Evolutionary conservation across 2,329 filamentous ascomycete species (phyloP), one percentile per base, ranked within the genome.

Genomic region (Elsinoe perseae): DNA sequence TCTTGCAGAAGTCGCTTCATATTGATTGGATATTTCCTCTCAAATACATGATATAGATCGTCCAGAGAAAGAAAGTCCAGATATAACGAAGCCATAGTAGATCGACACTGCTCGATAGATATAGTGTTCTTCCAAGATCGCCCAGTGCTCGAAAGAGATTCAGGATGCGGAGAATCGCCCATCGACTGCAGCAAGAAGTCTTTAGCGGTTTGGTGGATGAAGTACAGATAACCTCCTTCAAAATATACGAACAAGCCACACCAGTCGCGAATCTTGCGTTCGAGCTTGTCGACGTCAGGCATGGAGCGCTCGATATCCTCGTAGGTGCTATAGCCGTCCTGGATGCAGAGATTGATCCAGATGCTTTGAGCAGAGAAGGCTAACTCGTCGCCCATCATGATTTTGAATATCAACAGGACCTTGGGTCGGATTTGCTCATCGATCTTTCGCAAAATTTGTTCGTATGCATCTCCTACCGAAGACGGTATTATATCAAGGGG

Each of bases 211-310:
- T 55, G 53, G 25, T 55, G 53, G 20, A 55, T 16, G 2, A 55
- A 34, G 38, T 55, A 55, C 18, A 30, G 25, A 10, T 44, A 16
- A 8, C 9, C 28, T 9, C 44, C 32, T 5, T 55, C 40, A 18
- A 55, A 42, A 25, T 44, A 55, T 1, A 55, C 25, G 9, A 55
- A 55, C 36, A 55, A 18, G 4, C 53, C 53, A 21, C 36, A 40
- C n/a, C n/a, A 6, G 7, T 20, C 21, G 8, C 53, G 20, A 20
- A 38, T 23, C 8, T 21, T 43, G 14, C 18, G 16, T n/a, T 18
- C 80, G 4, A 27, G 21, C 3, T 9, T 25, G 18, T 16, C 2
- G 10, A 5, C 14, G 20, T 40, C 36, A 6, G 21, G 4, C 3
- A 25, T 16, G 6, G 7, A 16, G 18, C n/a, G 5, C 36, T 20